Percentiles rank a stretch among this genome's conserved stretches.
These are phyloP conservation scores for Sordariomycetes sp. DNA, from an alignment of 2,329 filamentous ascomycete genomes.

Conservation along the genomic window DNA sequence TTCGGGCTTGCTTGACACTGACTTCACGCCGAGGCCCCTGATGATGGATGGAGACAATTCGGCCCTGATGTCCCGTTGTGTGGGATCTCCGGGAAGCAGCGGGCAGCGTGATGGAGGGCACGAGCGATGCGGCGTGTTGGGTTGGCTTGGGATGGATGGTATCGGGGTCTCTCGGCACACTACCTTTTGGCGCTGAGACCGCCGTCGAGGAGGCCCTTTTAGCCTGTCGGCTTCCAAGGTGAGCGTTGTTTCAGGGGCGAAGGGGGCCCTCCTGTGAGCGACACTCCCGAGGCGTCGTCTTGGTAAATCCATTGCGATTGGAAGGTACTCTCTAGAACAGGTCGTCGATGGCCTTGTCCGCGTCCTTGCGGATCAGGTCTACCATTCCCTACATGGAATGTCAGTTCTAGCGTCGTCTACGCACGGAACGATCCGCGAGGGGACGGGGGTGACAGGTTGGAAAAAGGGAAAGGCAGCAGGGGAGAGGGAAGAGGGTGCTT, in stretches of 20 bases:
- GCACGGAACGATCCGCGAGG: no score
- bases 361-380: slow-evolving; percentile 83
- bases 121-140: no score
- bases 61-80: no score
- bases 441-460: not conserved
- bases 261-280: not conserved
- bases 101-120: no score
- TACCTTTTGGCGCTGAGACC: no score
- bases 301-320: not conserved
- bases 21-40: not conserved
- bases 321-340: slow-evolving; percentile 43
- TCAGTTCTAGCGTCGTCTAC: not conserved
- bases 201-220: not conserved
- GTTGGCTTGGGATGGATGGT: no score
- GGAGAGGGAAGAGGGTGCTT: slow-evolving; percentile 15
- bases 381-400: slow-evolving; percentile 62
- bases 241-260: not conserved
- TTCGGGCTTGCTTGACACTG: not conserved
- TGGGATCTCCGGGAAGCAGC: no score
- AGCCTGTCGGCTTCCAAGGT: not conserved
- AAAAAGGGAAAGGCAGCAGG: not conserved
- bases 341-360: slow-evolving; percentile 82
- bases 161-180: no score
- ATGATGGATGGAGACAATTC: no score
- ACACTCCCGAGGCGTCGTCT: not conserved